phyloP scores from a whole-genome alignment of 225 moss, liverwort and hornwort species.

The Antitrichia curtipendula region DNA sequence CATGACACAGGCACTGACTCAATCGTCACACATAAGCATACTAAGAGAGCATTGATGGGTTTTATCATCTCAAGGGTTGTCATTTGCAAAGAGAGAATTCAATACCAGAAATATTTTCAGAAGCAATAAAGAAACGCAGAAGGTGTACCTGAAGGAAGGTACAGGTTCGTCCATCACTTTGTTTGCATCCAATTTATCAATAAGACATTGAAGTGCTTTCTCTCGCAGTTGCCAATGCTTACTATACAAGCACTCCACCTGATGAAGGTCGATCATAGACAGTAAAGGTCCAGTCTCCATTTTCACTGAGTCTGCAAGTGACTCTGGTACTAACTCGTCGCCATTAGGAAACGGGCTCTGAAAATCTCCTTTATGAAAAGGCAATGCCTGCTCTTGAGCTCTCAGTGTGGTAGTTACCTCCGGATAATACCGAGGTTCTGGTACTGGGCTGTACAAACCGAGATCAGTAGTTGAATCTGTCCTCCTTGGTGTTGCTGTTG shows the following conservation, averaged over 20 bases:
- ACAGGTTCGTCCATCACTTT: slow-evolving; percentile 36
- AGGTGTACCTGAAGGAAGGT: slow-evolving; percentile 41
- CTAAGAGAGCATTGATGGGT: not conserved
- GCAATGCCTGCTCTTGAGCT: slow-evolving; percentile 6
- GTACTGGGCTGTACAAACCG: not conserved
- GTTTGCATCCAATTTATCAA: slow-evolving; percentile 30
- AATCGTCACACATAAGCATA: not conserved
- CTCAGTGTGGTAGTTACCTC: not conserved
- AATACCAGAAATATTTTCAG: not conserved
- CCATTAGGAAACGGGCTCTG: slow-evolving; percentile 18
- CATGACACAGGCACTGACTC: not conserved
- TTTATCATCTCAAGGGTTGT: not conserved
- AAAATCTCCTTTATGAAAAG: slow-evolving; percentile 17
- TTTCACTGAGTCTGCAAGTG: slow-evolving; percentile 58
- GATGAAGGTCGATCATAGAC: slow-evolving; percentile 44
- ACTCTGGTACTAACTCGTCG: slow-evolving; percentile 54
- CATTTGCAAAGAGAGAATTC: not conserved
- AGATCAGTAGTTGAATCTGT: not conserved
- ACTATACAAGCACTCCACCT: slow-evolving; percentile 83
- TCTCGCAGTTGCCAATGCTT: slow-evolving; percentile 97
- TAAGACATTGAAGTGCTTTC: slow-evolving; percentile 56
- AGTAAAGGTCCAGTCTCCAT: slow-evolving; percentile 63
- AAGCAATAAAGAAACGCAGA: not conserved
- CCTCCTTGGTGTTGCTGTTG: not conserved
- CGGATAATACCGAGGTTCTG: not conserved